A percentile compares a stretch with the other conserved stretches of the same genome.
phyloP scores from a whole-genome alignment of 495 filamentous ascomycete species.

The Acidiella bohemica region DNA sequence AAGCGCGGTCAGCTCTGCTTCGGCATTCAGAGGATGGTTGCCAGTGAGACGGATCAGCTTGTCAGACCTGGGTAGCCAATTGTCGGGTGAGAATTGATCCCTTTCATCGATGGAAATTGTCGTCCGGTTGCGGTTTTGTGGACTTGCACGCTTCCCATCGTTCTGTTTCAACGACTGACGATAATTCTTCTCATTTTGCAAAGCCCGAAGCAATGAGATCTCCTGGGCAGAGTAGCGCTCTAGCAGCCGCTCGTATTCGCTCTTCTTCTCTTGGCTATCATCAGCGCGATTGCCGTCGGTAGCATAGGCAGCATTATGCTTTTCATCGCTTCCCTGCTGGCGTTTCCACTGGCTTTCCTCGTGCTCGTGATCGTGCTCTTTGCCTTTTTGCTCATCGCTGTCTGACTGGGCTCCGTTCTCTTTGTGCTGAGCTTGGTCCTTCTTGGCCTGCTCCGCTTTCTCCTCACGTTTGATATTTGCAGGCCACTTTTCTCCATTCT shows the following conservation, averaged over 20 bases:
- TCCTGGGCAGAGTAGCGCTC: conserved; percentile 21
- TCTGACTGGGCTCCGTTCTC: neutral
- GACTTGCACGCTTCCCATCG: conserved; percentile 23
- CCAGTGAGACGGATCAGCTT: conserved; percentile 27
- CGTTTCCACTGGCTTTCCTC: conserved; percentile 12
- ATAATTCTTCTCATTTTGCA: conserved; percentile 23
- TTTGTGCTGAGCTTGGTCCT: conserved; percentile 7
- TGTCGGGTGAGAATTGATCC: conserved; percentile 29
- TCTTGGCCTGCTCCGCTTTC: conserved; percentile 15
- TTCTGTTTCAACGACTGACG: conserved; percentile 19
- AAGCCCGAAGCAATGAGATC: conserved; percentile 18
- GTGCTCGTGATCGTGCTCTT: conserved; percentile 6
- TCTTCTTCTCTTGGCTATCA: conserved; percentile 7
- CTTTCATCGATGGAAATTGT: conserved; percentile 22
- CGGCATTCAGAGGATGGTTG: conserved; percentile 29
- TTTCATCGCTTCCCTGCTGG: conserved; percentile 7
- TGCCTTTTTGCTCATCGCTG: conserved; percentile 1
- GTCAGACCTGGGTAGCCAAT: conserved; percentile 26
- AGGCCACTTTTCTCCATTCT: conserved; percentile 16
- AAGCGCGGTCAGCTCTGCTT: conserved; percentile 17
- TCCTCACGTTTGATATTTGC: conserved; percentile 19
- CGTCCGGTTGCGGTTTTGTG: conserved; percentile 10
- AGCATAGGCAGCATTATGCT: conserved; percentile 18
- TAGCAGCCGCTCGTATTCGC: conserved; percentile 15
- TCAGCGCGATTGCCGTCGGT: neutral